Evolutionary conservation across 768 basidiomycete genomes (phyloP).

Genomic region (Boletellus emodensis): DNA sequence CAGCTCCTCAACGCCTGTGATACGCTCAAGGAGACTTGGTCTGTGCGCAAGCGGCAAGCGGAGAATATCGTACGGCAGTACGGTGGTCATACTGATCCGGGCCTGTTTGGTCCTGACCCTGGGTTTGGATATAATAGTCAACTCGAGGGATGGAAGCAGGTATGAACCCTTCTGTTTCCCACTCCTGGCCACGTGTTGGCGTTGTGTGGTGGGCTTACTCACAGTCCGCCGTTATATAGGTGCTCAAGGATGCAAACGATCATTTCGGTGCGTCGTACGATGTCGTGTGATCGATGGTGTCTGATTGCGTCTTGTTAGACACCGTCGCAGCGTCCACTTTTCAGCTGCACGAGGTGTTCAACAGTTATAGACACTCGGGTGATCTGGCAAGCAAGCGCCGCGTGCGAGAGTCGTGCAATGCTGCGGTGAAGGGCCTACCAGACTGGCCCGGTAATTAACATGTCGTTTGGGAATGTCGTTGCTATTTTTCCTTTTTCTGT

Average conservation of each 20-base stretch:
- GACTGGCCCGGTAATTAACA: constrained; percentile 55
- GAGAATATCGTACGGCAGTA: constrained; percentile 44
- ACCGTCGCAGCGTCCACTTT: constrained; percentile 65
- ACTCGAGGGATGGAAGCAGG: constrained; percentile 53
- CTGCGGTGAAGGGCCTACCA: constrained; percentile 65
- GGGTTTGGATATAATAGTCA: constrained; percentile 50
- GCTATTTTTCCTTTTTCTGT: background rate
- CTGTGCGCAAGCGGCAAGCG: constrained; percentile 52
- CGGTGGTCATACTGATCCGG: constrained; percentile 36
- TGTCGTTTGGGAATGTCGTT: background rate
- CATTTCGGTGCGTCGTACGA: constrained; percentile 42
- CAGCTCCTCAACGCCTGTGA: constrained; percentile 63
- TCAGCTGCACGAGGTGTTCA: constrained; percentile 72
- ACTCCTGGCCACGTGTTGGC: background rate
- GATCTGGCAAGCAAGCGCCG: constrained; percentile 69
- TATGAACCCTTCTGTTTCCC: constrained; percentile 29
- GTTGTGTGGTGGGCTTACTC: background rate
- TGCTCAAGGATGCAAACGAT: constrained; percentile 52
- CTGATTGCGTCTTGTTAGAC: constrained; percentile 10
- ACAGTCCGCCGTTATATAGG: constrained; percentile 30
- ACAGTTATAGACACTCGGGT: constrained; percentile 69
- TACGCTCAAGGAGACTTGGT: constrained; percentile 64
- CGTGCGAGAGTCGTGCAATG: constrained; percentile 76
- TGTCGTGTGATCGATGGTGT: background rate
- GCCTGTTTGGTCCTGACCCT: constrained; percentile 24